Percentiles rank a stretch among this genome's conserved stretches.
Conservation (phyloP, 495 filamentous ascomycete genomes). For the Thermothielavioides terrestris region DNA sequence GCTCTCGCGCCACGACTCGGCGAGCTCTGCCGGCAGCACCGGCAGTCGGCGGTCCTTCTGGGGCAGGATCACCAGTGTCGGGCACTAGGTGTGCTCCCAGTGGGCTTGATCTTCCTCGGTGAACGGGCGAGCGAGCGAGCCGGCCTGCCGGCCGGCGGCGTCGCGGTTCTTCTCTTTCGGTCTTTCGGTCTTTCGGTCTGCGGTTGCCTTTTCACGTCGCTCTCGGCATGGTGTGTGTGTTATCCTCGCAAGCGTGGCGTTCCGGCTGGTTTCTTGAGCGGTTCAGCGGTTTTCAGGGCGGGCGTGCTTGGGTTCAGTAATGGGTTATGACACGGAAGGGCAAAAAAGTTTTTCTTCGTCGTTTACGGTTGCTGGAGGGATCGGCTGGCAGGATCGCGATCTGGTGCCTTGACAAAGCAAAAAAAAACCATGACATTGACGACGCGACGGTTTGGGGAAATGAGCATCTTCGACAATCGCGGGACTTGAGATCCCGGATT, state of each 20-base stretch:
- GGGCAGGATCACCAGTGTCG: slow-evolving; percentile 17
- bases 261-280: no score
- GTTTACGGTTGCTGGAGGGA: not conserved
- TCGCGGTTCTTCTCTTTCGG: not conserved
- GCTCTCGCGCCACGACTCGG: slow-evolving; percentile 21
- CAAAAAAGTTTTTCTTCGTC: not conserved
- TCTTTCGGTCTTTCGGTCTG: not conserved
- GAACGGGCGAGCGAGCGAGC: not conserved
- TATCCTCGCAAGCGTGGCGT: slow-evolving; percentile 11
- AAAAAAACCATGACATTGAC: not conserved
- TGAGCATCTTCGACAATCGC: no score
- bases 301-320: no score
- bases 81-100: slow-evolving; percentile 3
- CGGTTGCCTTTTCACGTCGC: no score
- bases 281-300: not conserved
- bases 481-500: no score
- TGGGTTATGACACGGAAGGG: slow-evolving; percentile 2
- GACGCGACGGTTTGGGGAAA: not conserved
- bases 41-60: slow-evolving; percentile 19
- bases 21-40: slow-evolving; percentile 25
- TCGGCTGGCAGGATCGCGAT: not conserved
- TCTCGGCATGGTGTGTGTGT: no score
- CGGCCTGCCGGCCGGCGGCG: not conserved
- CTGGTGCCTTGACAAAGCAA: not conserved
- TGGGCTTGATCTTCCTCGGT: not conserved